These are phyloP conservation scores for Calonectria hongkongensis DNA, from an alignment of 2,329 filamentous ascomycete genomes.

Conservation along the genomic window DNA sequence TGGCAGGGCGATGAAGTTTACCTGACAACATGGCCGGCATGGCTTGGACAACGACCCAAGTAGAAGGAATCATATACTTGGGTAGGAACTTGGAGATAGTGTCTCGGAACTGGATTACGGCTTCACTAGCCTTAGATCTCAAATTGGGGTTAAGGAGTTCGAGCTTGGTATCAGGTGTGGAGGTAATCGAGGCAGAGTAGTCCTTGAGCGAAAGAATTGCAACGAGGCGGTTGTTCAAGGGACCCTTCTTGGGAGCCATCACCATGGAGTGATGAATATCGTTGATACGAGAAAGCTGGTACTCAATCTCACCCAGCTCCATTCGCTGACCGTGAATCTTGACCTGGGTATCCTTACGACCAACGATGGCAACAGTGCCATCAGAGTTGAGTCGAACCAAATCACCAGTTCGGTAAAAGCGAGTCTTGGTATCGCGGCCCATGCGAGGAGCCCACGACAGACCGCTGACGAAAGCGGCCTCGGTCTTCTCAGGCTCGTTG, in stretches of 20 bases:
- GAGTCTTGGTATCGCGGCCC: not conserved
- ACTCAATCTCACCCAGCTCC: constrained; percentile 64
- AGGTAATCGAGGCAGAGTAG: not conserved
- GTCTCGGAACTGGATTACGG: constrained; percentile 29
- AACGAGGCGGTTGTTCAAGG: constrained; percentile 41
- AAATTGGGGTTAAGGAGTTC: not conserved
- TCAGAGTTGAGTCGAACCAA: constrained; percentile 64
- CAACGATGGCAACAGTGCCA: constrained; percentile 65
- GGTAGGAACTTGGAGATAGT: constrained; percentile 39
- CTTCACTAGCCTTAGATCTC: constrained; percentile 4
- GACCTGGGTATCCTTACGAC: constrained; percentile 66
- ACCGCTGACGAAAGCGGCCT: constrained; percentile 1
- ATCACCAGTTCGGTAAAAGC: constrained; percentile 68
- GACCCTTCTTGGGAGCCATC: constrained; percentile 56
- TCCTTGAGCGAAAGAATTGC: constrained; percentile 41
- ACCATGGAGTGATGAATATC: constrained; percentile 70
- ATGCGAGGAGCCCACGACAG: not conserved
- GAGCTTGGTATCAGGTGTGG: constrained; percentile 3
- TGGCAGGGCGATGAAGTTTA: constrained; percentile 53
- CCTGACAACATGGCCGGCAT: constrained; percentile 45
- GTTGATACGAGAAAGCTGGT: constrained; percentile 72
- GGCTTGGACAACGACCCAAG: constrained; percentile 38
- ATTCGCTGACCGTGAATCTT: constrained; percentile 68
- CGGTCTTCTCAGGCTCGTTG: constrained; percentile 16
- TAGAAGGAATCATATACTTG: constrained; percentile 46